Base-by-base conservation (phyloP, 2,329 filamentous ascomycete genomes). In the Beauveria pseudobassiana region DNA sequence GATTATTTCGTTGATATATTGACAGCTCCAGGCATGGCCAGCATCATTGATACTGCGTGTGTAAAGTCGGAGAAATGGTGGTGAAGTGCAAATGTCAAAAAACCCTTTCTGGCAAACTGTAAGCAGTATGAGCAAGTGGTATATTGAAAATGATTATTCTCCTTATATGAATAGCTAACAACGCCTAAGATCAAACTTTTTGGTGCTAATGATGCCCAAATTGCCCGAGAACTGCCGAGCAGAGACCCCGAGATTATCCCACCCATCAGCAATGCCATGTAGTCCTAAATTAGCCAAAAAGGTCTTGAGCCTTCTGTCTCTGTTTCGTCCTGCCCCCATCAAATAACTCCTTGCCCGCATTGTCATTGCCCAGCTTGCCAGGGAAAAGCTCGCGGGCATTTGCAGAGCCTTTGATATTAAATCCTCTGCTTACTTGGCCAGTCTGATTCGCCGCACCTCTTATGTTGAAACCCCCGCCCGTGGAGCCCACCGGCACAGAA, bases 361-460 rank as follows among this genome's bases (percentile, higher is more conserved):
- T 89, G 65, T 65, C 71, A 58, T 54, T 69, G 66, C 26, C 66
- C 28, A 85, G 69, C 64, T 77, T 85, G 63, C 85, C 82, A 1
- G 81, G 80, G 68, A 91, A 89, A 18, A 91, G 73, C 70, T 92
- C 89, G 73, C 89, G 91, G 2, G 81, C 74, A 69, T 90, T 90
- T 34, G 69, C 70, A 12, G 66, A 77, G 2, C 88, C 89, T 69
- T 89, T 91, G 71, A 91, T 91, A 12, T 80, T 77, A 64, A 90
- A 82, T 1, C 82, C 85, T 26, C 76, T 74, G 30, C 78, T 75
- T 16, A 74, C 70, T 40, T 75, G 72, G 30, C 76, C 74, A 60
- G 74, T 75, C 63, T 80, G 78, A 57, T 71, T 76, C 5, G 85
- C 81, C 18, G 78, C 68, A 22, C 87, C 87, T 52, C 83, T 84